Conservation (phyloP, 768 basidiomycete genomes). For the Mrakia hoshinonis region DNA sequence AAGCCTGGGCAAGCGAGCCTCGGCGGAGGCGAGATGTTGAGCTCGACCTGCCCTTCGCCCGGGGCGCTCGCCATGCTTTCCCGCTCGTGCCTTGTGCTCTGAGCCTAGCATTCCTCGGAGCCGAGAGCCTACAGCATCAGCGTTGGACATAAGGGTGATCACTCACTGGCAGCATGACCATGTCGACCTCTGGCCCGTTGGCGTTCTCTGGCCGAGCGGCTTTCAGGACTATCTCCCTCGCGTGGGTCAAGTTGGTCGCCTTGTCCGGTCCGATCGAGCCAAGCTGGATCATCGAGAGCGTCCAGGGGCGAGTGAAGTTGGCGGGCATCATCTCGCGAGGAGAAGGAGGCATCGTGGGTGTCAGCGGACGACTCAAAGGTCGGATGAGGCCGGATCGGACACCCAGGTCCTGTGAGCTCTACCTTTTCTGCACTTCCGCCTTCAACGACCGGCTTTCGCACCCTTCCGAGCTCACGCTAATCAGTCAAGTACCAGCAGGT, state of each 20-base stretch:
- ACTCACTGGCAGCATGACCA: constrained; percentile 31
- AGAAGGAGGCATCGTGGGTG: too few relatives aligned
- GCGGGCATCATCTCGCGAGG: constrained; percentile 14
- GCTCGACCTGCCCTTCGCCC: too few relatives aligned
- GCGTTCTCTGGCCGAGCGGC: constrained; percentile 22
- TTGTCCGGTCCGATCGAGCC: constrained; percentile 21
- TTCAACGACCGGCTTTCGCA: too few relatives aligned
- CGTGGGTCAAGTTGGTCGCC: constrained; percentile 15
- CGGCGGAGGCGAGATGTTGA: neutral
- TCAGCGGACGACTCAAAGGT: too few relatives aligned
- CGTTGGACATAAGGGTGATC: neutral
- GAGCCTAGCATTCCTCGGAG: neutral
- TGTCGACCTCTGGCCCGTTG: neutral
- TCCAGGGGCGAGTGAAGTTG: constrained; percentile 15
- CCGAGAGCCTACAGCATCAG: neutral
- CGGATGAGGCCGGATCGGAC: too few relatives aligned
- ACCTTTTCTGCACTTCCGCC: too few relatives aligned
- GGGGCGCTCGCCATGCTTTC: too few relatives aligned
- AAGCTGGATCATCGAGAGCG: constrained; percentile 29
- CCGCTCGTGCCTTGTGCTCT: neutral
- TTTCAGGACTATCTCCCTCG: constrained; percentile 17
- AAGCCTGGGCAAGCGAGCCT: neutral
- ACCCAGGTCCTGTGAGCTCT: too few relatives aligned
- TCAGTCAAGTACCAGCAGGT: too few relatives aligned
- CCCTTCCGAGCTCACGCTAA: too few relatives aligned